These are phyloP conservation scores for Mortierella sp. DNA, from an alignment of 371 early-diverging fungal genomes.

Conservation along the genomic window DNA sequence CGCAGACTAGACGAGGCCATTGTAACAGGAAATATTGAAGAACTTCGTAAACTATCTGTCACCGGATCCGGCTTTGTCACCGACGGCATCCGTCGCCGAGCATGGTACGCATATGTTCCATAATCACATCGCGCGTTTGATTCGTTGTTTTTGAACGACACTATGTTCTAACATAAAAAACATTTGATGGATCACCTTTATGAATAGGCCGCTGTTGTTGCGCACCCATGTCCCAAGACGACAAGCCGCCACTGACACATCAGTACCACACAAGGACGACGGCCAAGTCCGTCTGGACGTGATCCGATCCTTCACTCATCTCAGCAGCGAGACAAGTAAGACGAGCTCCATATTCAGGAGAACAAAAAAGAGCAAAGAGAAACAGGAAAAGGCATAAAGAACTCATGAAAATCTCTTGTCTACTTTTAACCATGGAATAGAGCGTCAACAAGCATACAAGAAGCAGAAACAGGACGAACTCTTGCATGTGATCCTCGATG, in stretches of 20 bases:
- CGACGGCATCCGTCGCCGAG: slow-evolving; percentile 63
- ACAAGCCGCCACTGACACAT: slow-evolving; percentile 10
- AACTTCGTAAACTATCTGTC: slow-evolving; percentile 64
- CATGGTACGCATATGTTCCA: slow-evolving; percentile 60
- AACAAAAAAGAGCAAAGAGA: neutral
- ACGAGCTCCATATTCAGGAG: neutral
- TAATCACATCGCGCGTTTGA: neutral
- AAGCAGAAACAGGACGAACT: slow-evolving; percentile 61
- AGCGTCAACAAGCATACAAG: slow-evolving; percentile 53
- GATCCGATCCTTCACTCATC: slow-evolving; percentile 64
- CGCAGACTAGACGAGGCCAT: slow-evolving; percentile 67
- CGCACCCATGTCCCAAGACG: slow-evolving; percentile 50
- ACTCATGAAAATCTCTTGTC: neutral
- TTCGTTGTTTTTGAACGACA: neutral
- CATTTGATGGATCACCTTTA: neutral
- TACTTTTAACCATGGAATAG: slow-evolving; percentile 31
- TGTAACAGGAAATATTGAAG: slow-evolving; percentile 58
- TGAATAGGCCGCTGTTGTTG: slow-evolving; percentile 66
- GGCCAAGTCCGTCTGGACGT: slow-evolving; percentile 67
- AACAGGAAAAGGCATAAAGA: neutral
- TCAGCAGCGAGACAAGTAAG: slow-evolving; percentile 52
- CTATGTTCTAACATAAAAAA: neutral
- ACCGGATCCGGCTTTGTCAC: slow-evolving; percentile 67
- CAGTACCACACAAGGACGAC: slow-evolving; percentile 62
- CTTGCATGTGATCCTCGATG: slow-evolving; percentile 63